Base-by-base conservation (phyloP, 176 grass and related monocot species). In the Paspalum notatum region DNA sequence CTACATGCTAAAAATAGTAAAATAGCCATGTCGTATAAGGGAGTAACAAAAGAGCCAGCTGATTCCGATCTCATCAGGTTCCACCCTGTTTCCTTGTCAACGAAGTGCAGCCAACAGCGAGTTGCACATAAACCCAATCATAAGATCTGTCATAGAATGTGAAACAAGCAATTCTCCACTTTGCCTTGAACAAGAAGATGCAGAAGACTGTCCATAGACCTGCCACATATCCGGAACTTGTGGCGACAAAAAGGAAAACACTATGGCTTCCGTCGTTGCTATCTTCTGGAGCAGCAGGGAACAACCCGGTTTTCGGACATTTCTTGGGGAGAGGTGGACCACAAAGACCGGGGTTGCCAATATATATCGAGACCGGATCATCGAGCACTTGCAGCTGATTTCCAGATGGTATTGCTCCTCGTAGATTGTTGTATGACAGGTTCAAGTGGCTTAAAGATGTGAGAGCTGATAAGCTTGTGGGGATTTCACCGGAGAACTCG, bases 311-410 rank as follows among this genome's bases (percentile, higher is more conserved):
- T 58, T 41, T 8, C 1, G 47, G 43, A 54, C 75, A 87, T 13
- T 64, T 73, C 7, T 52, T 83, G 12, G 40, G 6, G 14, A 79
- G 15, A 71, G 72, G 79, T 41, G 79, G 76, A 13, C 74, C 75
- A 32, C 78, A 90, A 1, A 90, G 77, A 27, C 76, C 68, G 0
- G 58, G 25, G 7, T 89, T 82, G 11, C 83, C 83, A 20, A 49
- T 48, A 4, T 61, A 81, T 2, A 71, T 71, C 0, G 74, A 88
- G 43, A 40, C 70, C 6, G 40, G 70, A 6, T 66, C 47, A 58
- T 59, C 18, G n/a, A 83, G 81, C 1, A 49, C 27, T 40, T 47
- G 69, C 4, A 87, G 71, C 13, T 87, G 72, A 39, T 41, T 66
- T 3, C 70, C 64, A 12, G 17, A n/a, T 15, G 79, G 79, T n/a